Conservation (phyloP, 2,329 filamentous ascomycete species). For the Colletotrichum spaethianum region DNA sequence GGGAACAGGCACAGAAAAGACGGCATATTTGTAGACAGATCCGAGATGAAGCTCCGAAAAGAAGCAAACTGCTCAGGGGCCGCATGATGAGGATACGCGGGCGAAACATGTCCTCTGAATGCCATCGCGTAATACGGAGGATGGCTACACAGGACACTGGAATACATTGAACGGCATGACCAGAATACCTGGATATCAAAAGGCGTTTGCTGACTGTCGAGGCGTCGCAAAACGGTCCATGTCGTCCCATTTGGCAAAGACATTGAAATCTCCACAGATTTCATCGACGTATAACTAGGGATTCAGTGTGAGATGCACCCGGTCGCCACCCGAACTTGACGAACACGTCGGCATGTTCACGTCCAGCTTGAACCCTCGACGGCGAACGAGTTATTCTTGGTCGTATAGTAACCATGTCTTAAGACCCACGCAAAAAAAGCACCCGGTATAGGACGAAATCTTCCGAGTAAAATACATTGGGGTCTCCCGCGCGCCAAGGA, state of each 20-base stretch:
- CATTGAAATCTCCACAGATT: neutral
- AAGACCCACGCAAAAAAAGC: conserved; percentile 5
- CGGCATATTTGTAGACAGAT: neutral
- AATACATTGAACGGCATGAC: neutral
- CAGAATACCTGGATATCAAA: neutral
- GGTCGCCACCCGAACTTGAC: neutral
- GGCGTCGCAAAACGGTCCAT: neutral
- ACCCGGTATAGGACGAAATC: neutral
- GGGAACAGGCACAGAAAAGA: neutral
- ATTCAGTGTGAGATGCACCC: no score
- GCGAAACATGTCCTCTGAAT: neutral
- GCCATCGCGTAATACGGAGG: neutral
- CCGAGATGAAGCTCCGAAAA: neutral
- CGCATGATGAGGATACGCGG: neutral
- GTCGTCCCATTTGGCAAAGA: neutral
- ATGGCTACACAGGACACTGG: neutral
- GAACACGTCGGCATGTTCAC: neutral
- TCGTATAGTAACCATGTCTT: neutral
- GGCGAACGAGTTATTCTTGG: neutral
- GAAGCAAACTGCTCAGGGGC: neutral
- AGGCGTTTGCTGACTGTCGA: neutral
- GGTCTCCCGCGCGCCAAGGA: neutral
- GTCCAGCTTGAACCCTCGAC: neutral
- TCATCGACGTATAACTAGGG: neutral
- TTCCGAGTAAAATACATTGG: conserved; percentile 3